A percentile compares a stretch with the other conserved stretches of the same genome.
phyloP scores from a whole-genome alignment of 1,139 yeast species.

The Hemisphaericaspora subhashii region DNA sequence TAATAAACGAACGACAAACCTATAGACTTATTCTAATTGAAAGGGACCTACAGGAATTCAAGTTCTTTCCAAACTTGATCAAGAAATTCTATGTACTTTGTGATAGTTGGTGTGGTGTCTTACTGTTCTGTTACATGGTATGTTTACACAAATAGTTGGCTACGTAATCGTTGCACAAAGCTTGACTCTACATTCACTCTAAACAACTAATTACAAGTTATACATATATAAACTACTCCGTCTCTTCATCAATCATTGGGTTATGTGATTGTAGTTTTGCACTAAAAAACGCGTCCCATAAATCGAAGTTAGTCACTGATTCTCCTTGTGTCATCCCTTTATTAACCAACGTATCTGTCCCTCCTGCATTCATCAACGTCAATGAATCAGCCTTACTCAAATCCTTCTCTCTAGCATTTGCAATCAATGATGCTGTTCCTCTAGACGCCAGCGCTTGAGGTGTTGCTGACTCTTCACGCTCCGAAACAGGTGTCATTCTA shows the following conservation, averaged over 20 bases:
- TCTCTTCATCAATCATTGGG: neutral
- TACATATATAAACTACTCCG: neutral
- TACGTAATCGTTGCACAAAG: too few relatives aligned
- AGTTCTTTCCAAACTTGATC: too few relatives aligned
- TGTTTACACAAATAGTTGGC: too few relatives aligned
- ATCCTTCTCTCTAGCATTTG: slow-evolving; percentile 21
- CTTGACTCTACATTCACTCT: neutral
- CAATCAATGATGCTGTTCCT: slow-evolving; percentile 3
- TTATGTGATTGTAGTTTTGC: slow-evolving; percentile 7
- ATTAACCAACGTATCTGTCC: slow-evolving; percentile 42
- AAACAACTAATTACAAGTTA: neutral
- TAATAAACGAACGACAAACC: too few relatives aligned
- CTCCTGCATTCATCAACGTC: slow-evolving; percentile 39
- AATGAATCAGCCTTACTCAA: slow-evolving; percentile 37
- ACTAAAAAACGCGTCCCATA: slow-evolving; percentile 62
- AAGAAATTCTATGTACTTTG: too few relatives aligned
- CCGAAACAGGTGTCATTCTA: slow-evolving; percentile 2
- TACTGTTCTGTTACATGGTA: too few relatives aligned
- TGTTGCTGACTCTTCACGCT: neutral
- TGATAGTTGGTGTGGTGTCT: too few relatives aligned
- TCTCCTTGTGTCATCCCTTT: slow-evolving; percentile 52
- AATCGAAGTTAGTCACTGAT: slow-evolving; percentile 51
- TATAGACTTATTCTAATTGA: too few relatives aligned
- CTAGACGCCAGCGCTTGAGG: neutral
- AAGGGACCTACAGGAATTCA: too few relatives aligned